Base-by-base conservation (phyloP, 805 yeast genomes). In the Metschnikowia henanensis region DNA sequence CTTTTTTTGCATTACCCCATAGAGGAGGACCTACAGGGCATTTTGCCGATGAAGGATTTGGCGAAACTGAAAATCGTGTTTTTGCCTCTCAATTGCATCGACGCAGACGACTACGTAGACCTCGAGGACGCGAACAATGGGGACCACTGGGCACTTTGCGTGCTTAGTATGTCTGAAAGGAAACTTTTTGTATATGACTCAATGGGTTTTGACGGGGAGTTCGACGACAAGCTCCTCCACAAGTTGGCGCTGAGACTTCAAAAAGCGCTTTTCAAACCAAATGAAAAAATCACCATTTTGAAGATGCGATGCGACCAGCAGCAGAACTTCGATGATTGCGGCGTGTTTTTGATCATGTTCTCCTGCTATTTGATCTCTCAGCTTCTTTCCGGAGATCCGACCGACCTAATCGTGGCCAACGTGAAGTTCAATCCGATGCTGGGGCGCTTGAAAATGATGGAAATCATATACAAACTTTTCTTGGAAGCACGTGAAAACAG, bases 111-210 rank as follows among this genome's bases (percentile, higher is more conserved):
- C 25, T 52, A 47, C 25, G 49, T 47, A 8, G 84, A 81, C 42
- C 66, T 80, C 32, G 83, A 75, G 36, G 64, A 65, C 0, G 78
- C 75, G 2, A 85, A 79, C 47, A 81, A 83, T 15, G 94, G 92
- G 1, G 81, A 80, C 35, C 94, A 87, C 62, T 86, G 95, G 94
- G 80, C 87, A 0, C 62, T 87, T 13, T 70, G 82, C 12, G 72
- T 85, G 13, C 66, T 81, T 6, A 72, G 75, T 26, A 49, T 75
- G 7, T 60, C 73, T 12, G 83, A 78, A 31, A 62, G 66, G 15
- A 68, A 63, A 25, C 75, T 82, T 2, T 70, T 68, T 18, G 65
- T 83, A 9, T 83, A 80, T 56, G 94, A 87, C 55, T 79, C 87
- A 35, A 62, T 79, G 80, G 35, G 49, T 2, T 28, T 37, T 5